Base-by-base conservation (phyloP, 805 yeast genomes). In the Cyberlindnera saturnus region DNA sequence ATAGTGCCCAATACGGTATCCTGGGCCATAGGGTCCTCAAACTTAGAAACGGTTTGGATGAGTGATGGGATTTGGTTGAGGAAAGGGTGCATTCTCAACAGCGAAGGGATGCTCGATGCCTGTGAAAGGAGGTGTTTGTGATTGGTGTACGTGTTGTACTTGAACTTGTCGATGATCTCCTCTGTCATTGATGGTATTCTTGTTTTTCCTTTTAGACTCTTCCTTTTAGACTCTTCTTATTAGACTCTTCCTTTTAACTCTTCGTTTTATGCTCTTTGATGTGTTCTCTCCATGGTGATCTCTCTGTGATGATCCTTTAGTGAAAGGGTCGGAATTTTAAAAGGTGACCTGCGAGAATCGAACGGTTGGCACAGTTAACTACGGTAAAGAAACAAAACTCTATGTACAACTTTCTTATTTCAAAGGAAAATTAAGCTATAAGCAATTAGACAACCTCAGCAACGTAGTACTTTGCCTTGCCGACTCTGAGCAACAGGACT, bases 391-490 rank as follows among this genome's bases (percentile, higher is more conserved):
- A n/a, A 33, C 10, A 17, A 34, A 34, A 34, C 11, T 18, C 26
- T 35, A 35, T 35, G 15, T 17, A 35, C 38, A 35, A 34, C 8
- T 14, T 23, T 13, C 26, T n/a, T 23, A 23, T 23, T 23, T 26
- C 8, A 4, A 5, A 6, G 16, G 2, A 34, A 3, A 23, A 20
- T 20, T 20, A 4, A 23, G 13, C 28, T 8, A 23, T 23, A 13
- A 23, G 11, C 28, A 9, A 9, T 31, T 35, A 44, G 3, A 47
- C 42, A 10, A 58, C 40, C 37, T 76, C 74, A n/a, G 79, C 73
- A 19, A 82, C 75, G 55, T 71, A 67, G 56, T 80, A 81, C 46
- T 76, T 76, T 38, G 74, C 77, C 59, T 90, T 91, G 2, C 97
- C 98, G 8, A 81, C 62, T 52, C 95, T 73, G 16, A 90, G 59